phyloP scores from a whole-genome alignment of 352 stramenopile species.

The Pythium diclinum region DNA sequence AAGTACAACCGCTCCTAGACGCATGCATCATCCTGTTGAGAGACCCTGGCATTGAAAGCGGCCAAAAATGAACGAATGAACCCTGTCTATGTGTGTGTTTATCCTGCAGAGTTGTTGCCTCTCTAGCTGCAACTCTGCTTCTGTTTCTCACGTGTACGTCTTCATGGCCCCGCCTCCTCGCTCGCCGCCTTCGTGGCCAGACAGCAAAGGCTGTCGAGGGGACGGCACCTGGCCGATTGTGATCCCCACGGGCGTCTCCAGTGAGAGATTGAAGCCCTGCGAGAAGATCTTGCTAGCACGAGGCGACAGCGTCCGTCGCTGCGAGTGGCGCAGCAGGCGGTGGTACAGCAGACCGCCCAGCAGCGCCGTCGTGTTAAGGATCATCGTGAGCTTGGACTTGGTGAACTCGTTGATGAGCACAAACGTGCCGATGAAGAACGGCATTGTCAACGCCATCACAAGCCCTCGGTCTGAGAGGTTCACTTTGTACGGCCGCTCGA shows the following conservation, averaged over 20 bases:
- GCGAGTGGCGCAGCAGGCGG: slow-evolving; percentile 40
- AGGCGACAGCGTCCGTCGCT: slow-evolving; percentile 18
- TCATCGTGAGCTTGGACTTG: slow-evolving; percentile 50
- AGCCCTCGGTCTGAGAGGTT: slow-evolving; percentile 55
- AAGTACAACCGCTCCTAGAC: background rate
- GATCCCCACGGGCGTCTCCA: slow-evolving; percentile 16
- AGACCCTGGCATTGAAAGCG: too few species aligned
- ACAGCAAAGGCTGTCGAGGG: slow-evolving; percentile 19
- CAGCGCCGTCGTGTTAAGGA: slow-evolving; percentile 53
- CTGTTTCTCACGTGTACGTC: slow-evolving; percentile 16
- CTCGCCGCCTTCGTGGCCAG: slow-evolving; percentile 4
- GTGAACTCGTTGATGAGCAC: slow-evolving; percentile 67
- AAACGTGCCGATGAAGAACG: slow-evolving; percentile 57
- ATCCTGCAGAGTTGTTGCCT: background rate
- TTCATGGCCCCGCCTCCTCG: background rate
- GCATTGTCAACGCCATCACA: slow-evolving; percentile 41
- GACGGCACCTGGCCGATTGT: slow-evolving; percentile 4
- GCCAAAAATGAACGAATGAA: background rate
- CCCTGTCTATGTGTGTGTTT: background rate
- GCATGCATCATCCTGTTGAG: too few species aligned
- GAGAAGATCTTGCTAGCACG: slow-evolving; percentile 25
- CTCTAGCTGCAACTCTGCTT: background rate
- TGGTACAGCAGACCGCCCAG: slow-evolving; percentile 51
- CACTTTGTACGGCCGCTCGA: slow-evolving; percentile 80
- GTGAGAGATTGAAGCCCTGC: slow-evolving; percentile 12